Evolutionary conservation across 768 basidiomycete genomes (phyloP).

Genomic region (Serendipita vermifera): DNA sequence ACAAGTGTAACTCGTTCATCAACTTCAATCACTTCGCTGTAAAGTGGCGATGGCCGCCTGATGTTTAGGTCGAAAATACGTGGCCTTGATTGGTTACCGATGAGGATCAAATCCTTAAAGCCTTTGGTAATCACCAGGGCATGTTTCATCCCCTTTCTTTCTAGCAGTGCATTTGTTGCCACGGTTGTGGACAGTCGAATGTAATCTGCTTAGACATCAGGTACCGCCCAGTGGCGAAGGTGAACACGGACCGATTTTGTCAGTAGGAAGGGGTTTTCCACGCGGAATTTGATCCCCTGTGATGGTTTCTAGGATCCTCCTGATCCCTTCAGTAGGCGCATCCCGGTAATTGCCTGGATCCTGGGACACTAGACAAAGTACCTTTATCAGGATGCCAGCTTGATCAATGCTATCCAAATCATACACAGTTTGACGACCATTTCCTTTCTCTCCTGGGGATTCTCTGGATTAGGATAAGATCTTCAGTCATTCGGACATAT

Average conservation of each 20-base stretch:
- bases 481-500: slow-evolving; percentile 24
- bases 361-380: slow-evolving; percentile 52
- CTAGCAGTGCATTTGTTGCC: slow-evolving; percentile 89
- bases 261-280: slow-evolving; percentile 51
- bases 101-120: slow-evolving; percentile 81
- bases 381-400: background rate
- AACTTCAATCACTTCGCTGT: slow-evolving; percentile 58
- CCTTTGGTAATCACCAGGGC: slow-evolving; percentile 85
- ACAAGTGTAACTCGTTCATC: slow-evolving; percentile 93
- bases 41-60: slow-evolving; percentile 60
- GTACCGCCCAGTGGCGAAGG: background rate
- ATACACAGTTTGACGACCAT: slow-evolving; percentile 81
- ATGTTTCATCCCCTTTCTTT: slow-evolving; percentile 86
- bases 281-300: slow-evolving; percentile 57
- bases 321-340: slow-evolving; percentile 88
- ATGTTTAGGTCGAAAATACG: slow-evolving; percentile 93
- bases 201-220: slow-evolving; percentile 43
- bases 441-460: slow-evolving; percentile 49
- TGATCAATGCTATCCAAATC: background rate
- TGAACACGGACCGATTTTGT: slow-evolving; percentile 57
- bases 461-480: slow-evolving; percentile 61
- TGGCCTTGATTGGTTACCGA: slow-evolving; percentile 91
- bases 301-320: slow-evolving; percentile 68
- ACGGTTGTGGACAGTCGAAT: slow-evolving; percentile 89
- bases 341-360: slow-evolving; percentile 80